Evolutionary conservation across 2,329 filamentous ascomycete genomes (phyloP).

Genomic region (Fusarium annulatum): DNA sequence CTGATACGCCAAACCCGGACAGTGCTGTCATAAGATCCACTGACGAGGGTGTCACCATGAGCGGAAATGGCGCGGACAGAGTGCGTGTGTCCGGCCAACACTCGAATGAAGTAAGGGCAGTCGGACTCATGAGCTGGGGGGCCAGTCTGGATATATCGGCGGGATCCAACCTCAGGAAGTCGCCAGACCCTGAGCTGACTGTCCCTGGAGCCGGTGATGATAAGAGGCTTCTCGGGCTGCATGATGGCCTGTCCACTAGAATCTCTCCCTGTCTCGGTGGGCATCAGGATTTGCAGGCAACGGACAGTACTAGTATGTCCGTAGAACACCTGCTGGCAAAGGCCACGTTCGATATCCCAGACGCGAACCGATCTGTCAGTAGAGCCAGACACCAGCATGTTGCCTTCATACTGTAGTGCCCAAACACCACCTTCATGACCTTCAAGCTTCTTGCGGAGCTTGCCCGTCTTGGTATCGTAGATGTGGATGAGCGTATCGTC

Average conservation of each 20-base stretch:
- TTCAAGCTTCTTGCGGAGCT: slow-evolving; percentile 82
- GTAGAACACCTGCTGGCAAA: slow-evolving; percentile 95
- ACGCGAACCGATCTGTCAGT: slow-evolving; percentile 98
- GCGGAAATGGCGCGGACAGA: slow-evolving; percentile 97
- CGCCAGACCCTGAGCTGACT: slow-evolving; percentile 96
- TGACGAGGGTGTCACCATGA: slow-evolving; percentile 94
- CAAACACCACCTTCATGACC: slow-evolving; percentile 98
- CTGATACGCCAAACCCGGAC: slow-evolving; percentile 98
- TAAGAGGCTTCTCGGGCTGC: slow-evolving; percentile 93
- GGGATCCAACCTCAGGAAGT: slow-evolving; percentile 82
- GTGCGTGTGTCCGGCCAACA: slow-evolving; percentile 86
- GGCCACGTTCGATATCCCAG: slow-evolving; percentile 95
- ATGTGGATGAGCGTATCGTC: slow-evolving; percentile 98
- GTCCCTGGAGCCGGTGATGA: slow-evolving; percentile 96
- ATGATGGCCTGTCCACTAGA: slow-evolving; percentile 80
- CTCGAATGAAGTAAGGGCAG: slow-evolving; percentile 94
- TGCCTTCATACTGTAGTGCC: slow-evolving; percentile 96
- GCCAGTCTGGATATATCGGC: slow-evolving; percentile 81
- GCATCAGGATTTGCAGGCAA: slow-evolving; percentile 93
- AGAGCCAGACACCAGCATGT: slow-evolving; percentile 93
- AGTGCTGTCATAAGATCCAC: slow-evolving; percentile 94
- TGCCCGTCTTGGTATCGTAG: slow-evolving; percentile 95
- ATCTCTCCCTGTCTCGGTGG: slow-evolving; percentile 78
- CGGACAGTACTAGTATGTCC: slow-evolving; percentile 97
- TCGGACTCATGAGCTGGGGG: slow-evolving; percentile 79